Conservation (phyloP, 176 grass and related monocot species). For the Saccharum spontaneum region DNA sequence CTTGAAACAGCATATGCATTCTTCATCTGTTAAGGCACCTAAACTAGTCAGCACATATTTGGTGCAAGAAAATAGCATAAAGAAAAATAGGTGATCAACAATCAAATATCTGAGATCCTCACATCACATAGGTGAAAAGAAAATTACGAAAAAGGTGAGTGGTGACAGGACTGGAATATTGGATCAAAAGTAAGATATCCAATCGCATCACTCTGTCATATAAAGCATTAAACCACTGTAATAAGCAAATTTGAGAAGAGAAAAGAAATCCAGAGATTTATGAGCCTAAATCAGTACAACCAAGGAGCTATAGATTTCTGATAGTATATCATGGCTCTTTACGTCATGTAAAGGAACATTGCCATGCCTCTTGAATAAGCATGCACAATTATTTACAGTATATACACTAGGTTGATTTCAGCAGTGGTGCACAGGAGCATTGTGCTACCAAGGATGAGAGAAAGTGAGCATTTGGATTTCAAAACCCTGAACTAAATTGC, state of each 20-base stretch:
- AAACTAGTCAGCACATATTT: slow-evolving; percentile 23
- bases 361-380: not conserved
- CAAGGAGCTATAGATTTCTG: not conserved
- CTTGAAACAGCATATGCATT: slow-evolving; percentile 83
- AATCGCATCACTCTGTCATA: slow-evolving; percentile 10
- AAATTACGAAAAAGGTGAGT: slow-evolving; percentile 10
- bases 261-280: not conserved
- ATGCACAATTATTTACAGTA: not conserved
- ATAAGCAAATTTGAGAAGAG: not conserved
- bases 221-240: slow-evolving; percentile 22
- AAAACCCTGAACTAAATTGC: not conserved
- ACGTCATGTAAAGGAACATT: slow-evolving; percentile 4
- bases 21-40: slow-evolving; percentile 77
- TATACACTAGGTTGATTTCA: not conserved
- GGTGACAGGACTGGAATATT: not conserved
- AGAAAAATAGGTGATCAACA: not conserved
- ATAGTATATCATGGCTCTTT: not conserved
- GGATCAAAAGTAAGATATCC: slow-evolving; percentile 10
- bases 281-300: slow-evolving; percentile 12
- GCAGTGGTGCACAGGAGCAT: not conserved
- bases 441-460: not conserved
- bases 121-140: slow-evolving; percentile 3
- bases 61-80: not conserved
- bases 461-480: not conserved
- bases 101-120: slow-evolving; percentile 25